Evolutionary conservation across 768 basidiomycete genomes (phyloP).

Genomic region (Xerocomellus amylosporus): DNA sequence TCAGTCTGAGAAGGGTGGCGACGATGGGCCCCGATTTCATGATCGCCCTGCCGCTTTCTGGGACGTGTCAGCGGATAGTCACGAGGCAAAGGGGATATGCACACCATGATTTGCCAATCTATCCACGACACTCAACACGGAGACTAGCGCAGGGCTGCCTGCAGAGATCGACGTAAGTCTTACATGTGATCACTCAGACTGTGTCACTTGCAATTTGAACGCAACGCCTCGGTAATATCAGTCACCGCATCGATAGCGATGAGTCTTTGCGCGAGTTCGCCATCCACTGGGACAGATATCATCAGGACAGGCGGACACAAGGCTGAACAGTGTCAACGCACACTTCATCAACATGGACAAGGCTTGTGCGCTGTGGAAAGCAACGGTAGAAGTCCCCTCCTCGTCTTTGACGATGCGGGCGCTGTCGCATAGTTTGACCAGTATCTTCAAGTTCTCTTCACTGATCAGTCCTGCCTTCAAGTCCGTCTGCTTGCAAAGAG

Average conservation of each 20-base stretch:
- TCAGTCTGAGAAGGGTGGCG: conserved; percentile 19
- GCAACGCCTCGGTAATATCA: conserved; percentile 17
- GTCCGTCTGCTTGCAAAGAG: conserved; percentile 23
- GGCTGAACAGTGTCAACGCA: background rate
- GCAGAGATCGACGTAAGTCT: background rate
- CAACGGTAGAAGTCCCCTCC: conserved; percentile 18
- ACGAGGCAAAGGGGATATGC: background rate
- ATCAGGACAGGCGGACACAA: background rate
- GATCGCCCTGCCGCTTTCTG: conserved; percentile 4
- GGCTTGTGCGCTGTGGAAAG: conserved; percentile 27
- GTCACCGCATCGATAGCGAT: conserved; percentile 16
- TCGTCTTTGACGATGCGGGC: conserved; percentile 1
- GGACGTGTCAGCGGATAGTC: background rate
- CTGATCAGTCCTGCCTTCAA: conserved; percentile 14
- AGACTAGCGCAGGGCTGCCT: conserved; percentile 24
- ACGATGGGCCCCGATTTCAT: conserved; percentile 8
- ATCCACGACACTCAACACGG: conserved; percentile 20
- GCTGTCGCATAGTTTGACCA: conserved; percentile 21
- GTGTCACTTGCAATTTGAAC: conserved; percentile 15
- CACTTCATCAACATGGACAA: conserved; percentile 25
- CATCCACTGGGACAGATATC: conserved; percentile 11
- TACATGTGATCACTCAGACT: background rate
- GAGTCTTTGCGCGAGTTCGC: conserved; percentile 7
- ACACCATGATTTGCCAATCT: conserved; percentile 16
- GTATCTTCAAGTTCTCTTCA: conserved; percentile 15